These are phyloP conservation scores for Leishmania turanica DNA, from an alignment of 208 protist genomes.

Conservation along the genomic window DNA sequence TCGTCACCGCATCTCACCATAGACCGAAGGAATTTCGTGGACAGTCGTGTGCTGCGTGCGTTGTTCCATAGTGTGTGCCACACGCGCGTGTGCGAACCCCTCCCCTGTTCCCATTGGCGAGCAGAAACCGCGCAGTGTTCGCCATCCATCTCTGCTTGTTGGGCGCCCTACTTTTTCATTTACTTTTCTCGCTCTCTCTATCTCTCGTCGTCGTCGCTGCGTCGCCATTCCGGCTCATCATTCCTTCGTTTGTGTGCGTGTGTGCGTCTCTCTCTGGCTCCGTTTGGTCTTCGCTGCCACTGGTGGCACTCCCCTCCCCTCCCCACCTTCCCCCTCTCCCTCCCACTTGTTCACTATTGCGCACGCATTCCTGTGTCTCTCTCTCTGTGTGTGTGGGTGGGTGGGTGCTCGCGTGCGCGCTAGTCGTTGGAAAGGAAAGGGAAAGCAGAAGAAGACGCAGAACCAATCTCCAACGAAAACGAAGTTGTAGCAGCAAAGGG, in stretches of 20 bases:
- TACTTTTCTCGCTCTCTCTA: neutral
- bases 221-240: neutral
- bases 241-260: neutral
- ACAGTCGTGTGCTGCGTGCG: neutral
- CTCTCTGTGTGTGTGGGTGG: neutral
- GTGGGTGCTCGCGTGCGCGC: neutral
- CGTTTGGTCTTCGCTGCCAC: neutral
- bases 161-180: neutral
- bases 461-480: neutral
- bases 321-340: too few species aligned
- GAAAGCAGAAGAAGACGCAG: neutral
- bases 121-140: neutral
- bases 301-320: neutral
- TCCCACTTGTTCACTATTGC: neutral
- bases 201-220: too few species aligned
- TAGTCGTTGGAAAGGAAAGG: neutral
- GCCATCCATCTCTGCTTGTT: neutral
- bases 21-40: neutral
- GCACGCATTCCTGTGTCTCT: neutral
- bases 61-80: neutral
- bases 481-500: neutral
- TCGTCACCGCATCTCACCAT: neutral
- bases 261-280: neutral
- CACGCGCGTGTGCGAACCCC: neutral
- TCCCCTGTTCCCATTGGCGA: neutral